These are phyloP conservation scores for Pulveroboletus sp. DNA, from an alignment of 768 basidiomycete species.

Conservation along the genomic window DNA sequence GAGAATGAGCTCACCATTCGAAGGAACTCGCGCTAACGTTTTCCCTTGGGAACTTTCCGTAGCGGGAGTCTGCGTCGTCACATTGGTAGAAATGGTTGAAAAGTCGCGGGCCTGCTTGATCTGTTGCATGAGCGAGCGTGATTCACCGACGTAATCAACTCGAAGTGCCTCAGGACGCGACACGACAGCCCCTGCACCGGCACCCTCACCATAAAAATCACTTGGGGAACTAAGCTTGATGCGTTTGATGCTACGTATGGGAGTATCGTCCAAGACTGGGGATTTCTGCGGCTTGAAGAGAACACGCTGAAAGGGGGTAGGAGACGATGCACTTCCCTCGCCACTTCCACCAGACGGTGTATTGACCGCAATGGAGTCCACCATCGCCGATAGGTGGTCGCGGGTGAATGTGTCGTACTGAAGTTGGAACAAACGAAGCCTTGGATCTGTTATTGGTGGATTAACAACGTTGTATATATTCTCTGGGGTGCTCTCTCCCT, in stretches of 20 bases:
- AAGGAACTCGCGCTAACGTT: not conserved
- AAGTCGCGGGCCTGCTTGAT: constrained; percentile 75
- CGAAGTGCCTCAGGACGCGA: constrained; percentile 45
- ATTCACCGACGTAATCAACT: constrained; percentile 76
- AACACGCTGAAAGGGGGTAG: constrained; percentile 38
- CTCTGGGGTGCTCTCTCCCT: constrained; percentile 60
- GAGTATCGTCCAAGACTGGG: constrained; percentile 39
- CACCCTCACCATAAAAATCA: constrained; percentile 53
- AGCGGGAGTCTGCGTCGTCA: constrained; percentile 34
- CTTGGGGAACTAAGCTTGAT: constrained; percentile 69
- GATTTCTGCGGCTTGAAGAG: constrained; percentile 48
- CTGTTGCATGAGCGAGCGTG: constrained; percentile 70
- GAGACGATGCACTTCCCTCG: constrained; percentile 39
- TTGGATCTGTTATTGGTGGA: constrained; percentile 57
- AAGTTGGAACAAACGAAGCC: constrained; percentile 84
- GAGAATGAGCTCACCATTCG: constrained; percentile 14
- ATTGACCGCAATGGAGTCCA: constrained; percentile 88
- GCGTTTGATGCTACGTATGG: constrained; percentile 73
- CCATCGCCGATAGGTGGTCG: constrained; percentile 88
- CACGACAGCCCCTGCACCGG: constrained; percentile 43
- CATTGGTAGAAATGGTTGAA: constrained; percentile 66
- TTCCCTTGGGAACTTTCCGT: constrained; percentile 10
- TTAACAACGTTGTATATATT: constrained; percentile 18
- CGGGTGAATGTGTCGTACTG: constrained; percentile 96
- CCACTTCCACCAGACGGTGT: constrained; percentile 56